Conservation (phyloP, 768 basidiomycete species). For the Agaricus blazei region DNA sequence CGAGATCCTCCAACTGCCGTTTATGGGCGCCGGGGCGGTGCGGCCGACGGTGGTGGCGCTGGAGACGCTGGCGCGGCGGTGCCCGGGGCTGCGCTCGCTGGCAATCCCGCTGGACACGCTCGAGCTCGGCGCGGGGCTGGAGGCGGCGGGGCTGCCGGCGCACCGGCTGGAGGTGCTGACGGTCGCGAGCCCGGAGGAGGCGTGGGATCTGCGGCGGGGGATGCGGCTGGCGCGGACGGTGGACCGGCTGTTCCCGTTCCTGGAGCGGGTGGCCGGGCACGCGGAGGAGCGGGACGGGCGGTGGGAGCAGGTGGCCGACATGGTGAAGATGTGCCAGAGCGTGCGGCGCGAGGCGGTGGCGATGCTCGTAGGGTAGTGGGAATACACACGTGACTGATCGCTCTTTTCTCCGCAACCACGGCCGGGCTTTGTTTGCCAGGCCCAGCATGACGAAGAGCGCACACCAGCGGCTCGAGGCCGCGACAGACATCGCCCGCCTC, state of each 20-base stretch:
- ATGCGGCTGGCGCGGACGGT: conserved; percentile 22
- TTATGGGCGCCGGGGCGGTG: conserved; percentile 10
- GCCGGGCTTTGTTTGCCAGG: neutral
- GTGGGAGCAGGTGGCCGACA: conserved; percentile 23
- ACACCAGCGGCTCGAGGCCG: conserved; percentile 70
- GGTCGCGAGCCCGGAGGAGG: conserved; percentile 19
- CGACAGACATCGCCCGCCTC: conserved; percentile 64
- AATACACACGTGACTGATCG: neutral
- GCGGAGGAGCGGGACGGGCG: conserved; percentile 15
- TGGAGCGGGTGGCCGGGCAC: conserved; percentile 15
- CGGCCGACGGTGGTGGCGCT: conserved; percentile 20
- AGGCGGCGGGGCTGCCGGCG: neutral
- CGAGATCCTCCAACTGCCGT: conserved; percentile 20
- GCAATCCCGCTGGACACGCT: conserved; percentile 19
- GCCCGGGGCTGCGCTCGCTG: conserved; percentile 17
- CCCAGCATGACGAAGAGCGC: conserved; percentile 29
- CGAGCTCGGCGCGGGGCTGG: conserved; percentile 11
- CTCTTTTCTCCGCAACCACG: neutral
- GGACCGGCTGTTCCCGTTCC: conserved; percentile 20
- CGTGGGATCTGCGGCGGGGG: conserved; percentile 19
- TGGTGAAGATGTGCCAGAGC: conserved; percentile 24
- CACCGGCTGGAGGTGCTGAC: conserved; percentile 19
- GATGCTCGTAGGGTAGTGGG: neutral
- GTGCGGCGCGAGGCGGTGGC: conserved; percentile 20
- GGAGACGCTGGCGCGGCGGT: conserved; percentile 14